Conservation (phyloP, 352 stramenopile genomes). For the Phytophthora cactorum region DNA sequence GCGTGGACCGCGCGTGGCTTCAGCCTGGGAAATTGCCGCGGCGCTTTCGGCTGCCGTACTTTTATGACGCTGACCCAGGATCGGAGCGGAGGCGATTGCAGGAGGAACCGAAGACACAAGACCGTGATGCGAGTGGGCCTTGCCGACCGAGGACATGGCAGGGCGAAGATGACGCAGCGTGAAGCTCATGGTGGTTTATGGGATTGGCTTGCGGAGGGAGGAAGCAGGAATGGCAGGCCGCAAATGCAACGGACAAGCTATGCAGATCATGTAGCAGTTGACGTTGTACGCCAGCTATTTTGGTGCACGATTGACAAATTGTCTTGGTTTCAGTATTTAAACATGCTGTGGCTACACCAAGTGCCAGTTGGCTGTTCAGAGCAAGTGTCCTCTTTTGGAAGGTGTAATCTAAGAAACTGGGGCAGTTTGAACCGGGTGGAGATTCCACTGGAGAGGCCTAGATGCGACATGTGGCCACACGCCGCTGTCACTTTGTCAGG, state of each 20-base stretch:
- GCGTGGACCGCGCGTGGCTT: conserved; percentile 36
- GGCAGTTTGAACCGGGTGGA: too few species aligned
- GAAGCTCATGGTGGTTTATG: conserved; percentile 20
- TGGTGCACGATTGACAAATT: conserved; percentile 28
- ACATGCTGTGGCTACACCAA: conserved; percentile 8
- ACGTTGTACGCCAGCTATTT: conserved; percentile 19
- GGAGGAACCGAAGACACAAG: conserved; percentile 9
- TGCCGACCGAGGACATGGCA: conserved; percentile 4
- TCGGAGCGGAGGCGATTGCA: conserved; percentile 2
- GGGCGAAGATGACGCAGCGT: conserved; percentile 17
- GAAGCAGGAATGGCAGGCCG: conserved; percentile 23
- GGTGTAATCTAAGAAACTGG: too few species aligned
- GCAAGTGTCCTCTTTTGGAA: too few species aligned
- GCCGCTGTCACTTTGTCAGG: too few species aligned
- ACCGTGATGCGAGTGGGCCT: conserved; percentile 15
- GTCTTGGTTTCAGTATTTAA: conserved; percentile 25
- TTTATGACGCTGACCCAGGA: conserved; percentile 22
- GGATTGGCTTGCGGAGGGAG: conserved; percentile 7
- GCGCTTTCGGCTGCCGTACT: conserved; percentile 39
- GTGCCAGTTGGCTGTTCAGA: background rate
- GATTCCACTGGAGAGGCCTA: too few species aligned
- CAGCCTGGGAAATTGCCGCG: conserved; percentile 26
- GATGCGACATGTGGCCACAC: too few species aligned
- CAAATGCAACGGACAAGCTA: conserved; percentile 12
- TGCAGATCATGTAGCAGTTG: conserved; percentile 19